Evolutionary conservation across 768 basidiomycete species (phyloP).

Genomic region (Mycena chlorophos): DNA sequence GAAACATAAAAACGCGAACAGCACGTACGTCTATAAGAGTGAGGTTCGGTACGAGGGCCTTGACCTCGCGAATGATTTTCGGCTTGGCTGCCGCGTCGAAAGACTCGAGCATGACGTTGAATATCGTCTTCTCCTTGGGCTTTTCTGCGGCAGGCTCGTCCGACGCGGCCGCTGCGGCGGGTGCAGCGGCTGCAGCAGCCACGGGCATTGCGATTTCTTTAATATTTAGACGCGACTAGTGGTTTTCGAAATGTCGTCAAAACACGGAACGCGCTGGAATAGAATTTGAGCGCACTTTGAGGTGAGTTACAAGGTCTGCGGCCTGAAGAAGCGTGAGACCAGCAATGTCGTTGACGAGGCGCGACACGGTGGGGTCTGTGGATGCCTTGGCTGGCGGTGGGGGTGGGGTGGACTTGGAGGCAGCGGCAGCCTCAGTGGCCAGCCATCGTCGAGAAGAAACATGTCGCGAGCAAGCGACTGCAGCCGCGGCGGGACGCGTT

Average conservation of each 20-base stretch:
- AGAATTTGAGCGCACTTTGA: slow-evolving; percentile 67
- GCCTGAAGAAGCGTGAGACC: slow-evolving; percentile 88
- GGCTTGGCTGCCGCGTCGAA: slow-evolving; percentile 92
- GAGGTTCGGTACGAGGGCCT: slow-evolving; percentile 91
- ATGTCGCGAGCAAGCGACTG: slow-evolving; percentile 37
- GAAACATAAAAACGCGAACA: slow-evolving; percentile 1
- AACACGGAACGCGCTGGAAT: background rate
- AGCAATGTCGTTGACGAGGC: slow-evolving; percentile 93
- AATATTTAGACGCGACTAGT: slow-evolving; percentile 92
- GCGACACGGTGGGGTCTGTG: slow-evolving; percentile 66
- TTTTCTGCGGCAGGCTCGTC: slow-evolving; percentile 81
- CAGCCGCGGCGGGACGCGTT: background rate
- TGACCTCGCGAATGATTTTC: slow-evolving; percentile 97
- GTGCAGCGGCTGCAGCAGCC: slow-evolving; percentile 59
- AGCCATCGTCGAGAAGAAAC: slow-evolving; percentile 52
- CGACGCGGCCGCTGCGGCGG: slow-evolving; percentile 52
- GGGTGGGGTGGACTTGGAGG: slow-evolving; percentile 42
- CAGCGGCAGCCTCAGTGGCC: slow-evolving; percentile 51
- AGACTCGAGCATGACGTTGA: slow-evolving; percentile 92
- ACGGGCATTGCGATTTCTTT: slow-evolving; percentile 95
- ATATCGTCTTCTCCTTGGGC: slow-evolving; percentile 98
- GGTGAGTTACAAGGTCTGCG: slow-evolving; percentile 85
- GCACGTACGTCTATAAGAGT: slow-evolving; percentile 91
- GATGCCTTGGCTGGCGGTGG: slow-evolving; percentile 44
- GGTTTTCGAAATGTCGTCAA: too few species aligned